Conservation (phyloP, 1,284 basidiomycete species). For the Irpex sp. region DNA sequence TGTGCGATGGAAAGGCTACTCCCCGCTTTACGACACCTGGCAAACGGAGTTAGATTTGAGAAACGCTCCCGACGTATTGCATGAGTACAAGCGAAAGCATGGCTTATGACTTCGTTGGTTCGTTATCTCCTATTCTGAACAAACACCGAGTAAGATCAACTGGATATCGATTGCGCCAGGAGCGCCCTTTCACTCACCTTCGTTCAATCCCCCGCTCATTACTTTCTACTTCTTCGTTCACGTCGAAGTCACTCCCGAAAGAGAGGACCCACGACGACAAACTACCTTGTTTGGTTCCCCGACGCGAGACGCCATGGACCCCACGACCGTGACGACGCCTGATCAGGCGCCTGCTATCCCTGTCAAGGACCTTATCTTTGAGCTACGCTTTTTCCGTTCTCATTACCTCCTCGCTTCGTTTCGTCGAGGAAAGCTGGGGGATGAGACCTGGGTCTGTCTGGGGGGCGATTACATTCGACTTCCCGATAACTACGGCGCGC, state of each 20-base stretch:
- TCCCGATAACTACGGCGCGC: too few species aligned
- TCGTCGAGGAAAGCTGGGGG: too few species aligned
- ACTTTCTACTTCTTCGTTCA: too few species aligned
- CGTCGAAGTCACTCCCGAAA: too few species aligned
- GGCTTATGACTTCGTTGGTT: neutral
- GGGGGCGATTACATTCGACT: too few species aligned
- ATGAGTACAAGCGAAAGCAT: neutral
- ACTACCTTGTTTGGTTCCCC: neutral
- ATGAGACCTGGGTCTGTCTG: too few species aligned
- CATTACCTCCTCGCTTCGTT: too few species aligned
- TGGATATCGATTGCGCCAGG: neutral
- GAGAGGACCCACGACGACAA: neutral
- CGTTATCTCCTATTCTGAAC: neutral
- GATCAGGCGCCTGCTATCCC: neutral
- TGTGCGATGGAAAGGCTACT: conserved; percentile 21
- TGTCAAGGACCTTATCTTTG: too few species aligned
- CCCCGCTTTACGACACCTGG: conserved; percentile 5
- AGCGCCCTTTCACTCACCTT: neutral
- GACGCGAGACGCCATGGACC: neutral
- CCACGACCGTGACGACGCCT: too few species aligned
- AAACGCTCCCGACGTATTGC: neutral
- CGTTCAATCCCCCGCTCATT: too few species aligned
- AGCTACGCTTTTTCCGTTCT: too few species aligned
- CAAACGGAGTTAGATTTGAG: neutral
- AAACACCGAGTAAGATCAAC: neutral